phyloP scores from a whole-genome alignment of 2,329 filamentous ascomycete species.

The Fonsecaea multimorphosa region DNA sequence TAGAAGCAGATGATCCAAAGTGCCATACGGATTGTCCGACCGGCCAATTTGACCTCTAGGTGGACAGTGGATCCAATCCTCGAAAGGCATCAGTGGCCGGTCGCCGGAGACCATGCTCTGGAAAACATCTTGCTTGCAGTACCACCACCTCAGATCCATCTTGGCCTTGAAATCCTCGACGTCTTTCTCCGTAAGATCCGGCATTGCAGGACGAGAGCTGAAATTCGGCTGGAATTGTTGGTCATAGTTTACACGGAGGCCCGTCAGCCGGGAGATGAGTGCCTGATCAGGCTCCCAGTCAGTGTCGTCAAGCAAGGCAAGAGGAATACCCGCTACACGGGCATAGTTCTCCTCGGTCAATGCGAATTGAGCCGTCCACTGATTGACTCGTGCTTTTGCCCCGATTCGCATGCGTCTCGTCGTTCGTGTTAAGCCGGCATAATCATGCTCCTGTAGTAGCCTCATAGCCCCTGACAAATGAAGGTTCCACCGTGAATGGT shows the following conservation, averaged over 20 bases:
- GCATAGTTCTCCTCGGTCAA: conserved; percentile 34
- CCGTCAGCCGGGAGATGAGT: conserved; percentile 65
- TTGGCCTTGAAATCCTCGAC: conserved; percentile 80
- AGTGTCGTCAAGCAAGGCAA: conserved; percentile 51
- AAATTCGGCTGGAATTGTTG: conserved; percentile 52
- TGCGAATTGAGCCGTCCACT: conserved; percentile 43
- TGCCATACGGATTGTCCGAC: conserved; percentile 80
- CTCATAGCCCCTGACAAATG: conserved; percentile 80
- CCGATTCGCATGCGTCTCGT: conserved; percentile 69
- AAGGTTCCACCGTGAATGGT: conserved; percentile 94
- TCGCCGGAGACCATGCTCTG: conserved; percentile 90
- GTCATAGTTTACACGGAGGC: conserved; percentile 64
- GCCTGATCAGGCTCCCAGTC: conserved; percentile 60
- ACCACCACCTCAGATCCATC: conserved; percentile 94
- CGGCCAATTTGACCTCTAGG: conserved; percentile 81
- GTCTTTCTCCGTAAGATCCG: conserved; percentile 60
- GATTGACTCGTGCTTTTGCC: conserved; percentile 46
- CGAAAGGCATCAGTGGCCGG: conserved; percentile 80
- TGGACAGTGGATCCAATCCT: conserved; percentile 83
- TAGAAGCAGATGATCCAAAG: conserved; percentile 84
- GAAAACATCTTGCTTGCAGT: conserved; percentile 89
- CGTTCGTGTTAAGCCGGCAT: conserved; percentile 72
- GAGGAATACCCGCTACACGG: conserved; percentile 46
- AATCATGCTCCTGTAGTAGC: conserved; percentile 81
- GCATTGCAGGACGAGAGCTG: conserved; percentile 20